These are phyloP conservation scores for Capsella bursapastoris DNA, from an alignment of 345 rosid genomes.

Conservation along the genomic window DNA sequence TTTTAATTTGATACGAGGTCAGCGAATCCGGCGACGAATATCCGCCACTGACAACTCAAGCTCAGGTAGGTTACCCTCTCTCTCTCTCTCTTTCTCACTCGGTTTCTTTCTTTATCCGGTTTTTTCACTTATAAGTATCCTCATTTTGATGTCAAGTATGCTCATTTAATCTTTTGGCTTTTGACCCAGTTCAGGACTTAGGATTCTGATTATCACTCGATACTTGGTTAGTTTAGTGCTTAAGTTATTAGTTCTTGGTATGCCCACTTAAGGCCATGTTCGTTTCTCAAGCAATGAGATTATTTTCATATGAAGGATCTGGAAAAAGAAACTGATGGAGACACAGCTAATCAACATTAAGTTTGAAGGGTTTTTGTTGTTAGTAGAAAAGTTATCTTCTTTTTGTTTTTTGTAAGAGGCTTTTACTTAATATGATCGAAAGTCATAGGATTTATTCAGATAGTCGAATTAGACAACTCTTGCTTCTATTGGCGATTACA, in stretches of 20 bases:
- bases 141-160: not conserved
- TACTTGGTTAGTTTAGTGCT: conserved; percentile 23
- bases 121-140: conserved; percentile 17
- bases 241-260: not conserved
- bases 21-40: conserved; percentile 40
- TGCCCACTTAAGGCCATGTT: conserved; percentile 1
- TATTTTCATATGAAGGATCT: conserved; percentile 2
- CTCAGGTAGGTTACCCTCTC: conserved; percentile 33
- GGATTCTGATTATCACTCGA: conserved; percentile 9
- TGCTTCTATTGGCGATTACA: conserved; percentile 2
- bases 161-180: not conserved
- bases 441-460: conserved; percentile 8
- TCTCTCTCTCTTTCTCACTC: not conserved
- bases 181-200: conserved; percentile 23
- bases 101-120: not conserved
- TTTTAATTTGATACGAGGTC: conserved; percentile 41
- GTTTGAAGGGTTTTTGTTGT: conserved; percentile 19
- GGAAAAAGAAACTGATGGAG: conserved; percentile 13
- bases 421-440: conserved; percentile 25
- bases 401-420: not conserved
- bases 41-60: conserved; percentile 20
- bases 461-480: conserved; percentile 21
- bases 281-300: conserved; percentile 5
- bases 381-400: not conserved
- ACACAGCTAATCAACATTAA: conserved; percentile 17